Conservation (phyloP, 768 basidiomycete genomes). For the Mycena kentingensis region DNA sequence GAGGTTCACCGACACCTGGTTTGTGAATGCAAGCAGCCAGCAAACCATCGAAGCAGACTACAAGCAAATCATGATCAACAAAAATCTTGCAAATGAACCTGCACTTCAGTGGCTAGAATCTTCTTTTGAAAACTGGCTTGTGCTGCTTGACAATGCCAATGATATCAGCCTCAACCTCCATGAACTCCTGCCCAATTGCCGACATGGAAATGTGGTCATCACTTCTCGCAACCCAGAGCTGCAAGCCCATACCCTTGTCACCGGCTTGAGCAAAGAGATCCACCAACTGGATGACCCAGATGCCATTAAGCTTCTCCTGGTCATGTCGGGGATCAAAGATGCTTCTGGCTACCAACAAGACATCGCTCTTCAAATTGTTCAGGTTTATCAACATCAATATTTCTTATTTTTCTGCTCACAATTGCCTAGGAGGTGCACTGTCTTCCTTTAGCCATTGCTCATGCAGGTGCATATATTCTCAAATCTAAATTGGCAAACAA, state of each 20-base stretch:
- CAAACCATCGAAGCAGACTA: slow-evolving; percentile 1
- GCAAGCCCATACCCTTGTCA: neutral
- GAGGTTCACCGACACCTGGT: slow-evolving; percentile 9
- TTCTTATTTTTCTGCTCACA: neutral
- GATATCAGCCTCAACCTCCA: neutral
- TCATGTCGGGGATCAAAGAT: neutral
- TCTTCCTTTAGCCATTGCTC: slow-evolving; percentile 3
- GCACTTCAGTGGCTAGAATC: neutral
- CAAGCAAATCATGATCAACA: neutral
- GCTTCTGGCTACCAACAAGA: neutral
- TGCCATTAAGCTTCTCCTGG: slow-evolving; percentile 2
- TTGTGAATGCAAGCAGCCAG: slow-evolving; percentile 2
- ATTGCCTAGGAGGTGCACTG: neutral
- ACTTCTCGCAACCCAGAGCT: slow-evolving; percentile 10
- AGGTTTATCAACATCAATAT: neutral
- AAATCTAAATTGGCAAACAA: neutral
- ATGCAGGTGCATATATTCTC: slow-evolving; percentile 6
- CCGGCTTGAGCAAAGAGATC: neutral
- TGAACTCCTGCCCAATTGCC: slow-evolving; percentile 5
- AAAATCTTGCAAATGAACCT: neutral
- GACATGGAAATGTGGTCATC: slow-evolving; percentile 14
- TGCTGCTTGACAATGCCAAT: slow-evolving; percentile 9
- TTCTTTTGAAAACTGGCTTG: neutral
- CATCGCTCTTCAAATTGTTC: slow-evolving; percentile 2
- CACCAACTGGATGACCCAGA: neutral